A percentile compares a stretch with the other conserved stretches of the same genome.
Evolutionary conservation across 2,329 filamentous ascomycete genomes (phyloP).

Genomic region (Fusarium illudens): DNA sequence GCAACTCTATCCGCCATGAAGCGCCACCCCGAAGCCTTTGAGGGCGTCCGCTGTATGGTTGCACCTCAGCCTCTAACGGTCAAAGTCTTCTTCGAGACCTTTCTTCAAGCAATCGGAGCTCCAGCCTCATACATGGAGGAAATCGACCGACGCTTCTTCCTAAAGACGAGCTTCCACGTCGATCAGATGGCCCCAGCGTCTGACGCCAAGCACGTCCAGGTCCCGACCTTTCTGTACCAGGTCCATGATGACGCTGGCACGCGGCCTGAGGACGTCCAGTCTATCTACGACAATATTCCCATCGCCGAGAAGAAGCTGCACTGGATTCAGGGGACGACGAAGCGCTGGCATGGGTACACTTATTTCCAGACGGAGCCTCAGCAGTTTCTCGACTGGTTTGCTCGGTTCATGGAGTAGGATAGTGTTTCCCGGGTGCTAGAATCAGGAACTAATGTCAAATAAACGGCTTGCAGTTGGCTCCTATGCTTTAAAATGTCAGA

Average conservation of each 20-base stretch:
- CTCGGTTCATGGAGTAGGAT: slow-evolving; percentile 13
- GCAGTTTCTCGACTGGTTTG: slow-evolving; percentile 30
- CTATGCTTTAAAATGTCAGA: background rate
- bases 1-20: slow-evolving; percentile 15
- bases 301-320: slow-evolving; percentile 19
- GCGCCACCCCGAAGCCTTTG: slow-evolving; percentile 14
- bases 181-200: background rate
- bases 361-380: slow-evolving; percentile 24
- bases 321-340: slow-evolving; percentile 21
- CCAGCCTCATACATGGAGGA: slow-evolving; percentile 21
- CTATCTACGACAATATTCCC: slow-evolving; percentile 26
- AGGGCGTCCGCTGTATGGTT: slow-evolving; percentile 19
- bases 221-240: slow-evolving; percentile 28
- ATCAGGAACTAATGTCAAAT: no score
- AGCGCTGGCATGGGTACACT: slow-evolving; percentile 24
- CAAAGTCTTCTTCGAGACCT: background rate
- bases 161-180: slow-evolving; percentile 28
- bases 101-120: slow-evolving; percentile 13
- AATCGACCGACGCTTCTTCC: slow-evolving; percentile 16
- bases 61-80: slow-evolving; percentile 21
- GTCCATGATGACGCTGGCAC: slow-evolving; percentile 18
- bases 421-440: no score
- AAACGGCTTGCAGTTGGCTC: no score
- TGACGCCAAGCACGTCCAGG: slow-evolving; percentile 19
- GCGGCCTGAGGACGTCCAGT: slow-evolving; percentile 20